Percentiles rank a stretch among this genome's conserved stretches.
Evolutionary conservation across 2,329 filamentous ascomycete genomes (phyloP).

Genomic region (Hansfordia pulvinata): DNA sequence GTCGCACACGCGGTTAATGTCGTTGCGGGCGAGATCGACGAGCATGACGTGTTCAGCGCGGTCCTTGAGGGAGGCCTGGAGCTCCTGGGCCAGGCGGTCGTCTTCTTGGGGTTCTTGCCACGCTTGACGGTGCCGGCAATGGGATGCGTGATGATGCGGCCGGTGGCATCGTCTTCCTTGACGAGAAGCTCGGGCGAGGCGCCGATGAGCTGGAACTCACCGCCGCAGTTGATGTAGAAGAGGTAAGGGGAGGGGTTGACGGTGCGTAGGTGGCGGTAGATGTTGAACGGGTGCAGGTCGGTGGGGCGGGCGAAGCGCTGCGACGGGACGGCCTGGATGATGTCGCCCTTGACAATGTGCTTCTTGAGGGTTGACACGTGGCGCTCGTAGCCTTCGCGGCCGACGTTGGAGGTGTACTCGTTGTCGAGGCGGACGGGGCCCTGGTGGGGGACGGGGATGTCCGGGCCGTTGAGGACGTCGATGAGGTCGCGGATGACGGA

Average conservation of each 20-base stretch:
- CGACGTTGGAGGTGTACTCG: slow-evolving; percentile 85
- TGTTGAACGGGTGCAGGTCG: slow-evolving; percentile 88
- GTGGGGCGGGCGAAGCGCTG: slow-evolving; percentile 87
- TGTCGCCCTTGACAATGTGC: slow-evolving; percentile 84
- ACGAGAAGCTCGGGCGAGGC: slow-evolving; percentile 91
- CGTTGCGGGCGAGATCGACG: slow-evolving; percentile 89
- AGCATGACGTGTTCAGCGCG: slow-evolving; percentile 94
- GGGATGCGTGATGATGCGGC: slow-evolving; percentile 86
- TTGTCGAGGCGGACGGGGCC: slow-evolving; percentile 57
- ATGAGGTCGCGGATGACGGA: slow-evolving; percentile 53
- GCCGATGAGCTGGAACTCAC: slow-evolving; percentile 91
- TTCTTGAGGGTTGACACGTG: slow-evolving; percentile 79
- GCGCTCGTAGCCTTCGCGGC: slow-evolving; percentile 74
- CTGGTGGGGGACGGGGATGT: slow-evolving; percentile 68
- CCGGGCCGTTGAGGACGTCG: slow-evolving; percentile 55
- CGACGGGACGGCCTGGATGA: slow-evolving; percentile 94
- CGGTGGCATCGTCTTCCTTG: slow-evolving; percentile 74
- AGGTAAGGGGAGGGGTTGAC: slow-evolving; percentile 96
- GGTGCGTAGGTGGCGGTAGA: slow-evolving; percentile 91
- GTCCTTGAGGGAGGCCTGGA: slow-evolving; percentile 76
- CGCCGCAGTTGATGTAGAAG: slow-evolving; percentile 84
- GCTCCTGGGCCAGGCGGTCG: slow-evolving; percentile 60
- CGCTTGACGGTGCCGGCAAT: slow-evolving; percentile 93
- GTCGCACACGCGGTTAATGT: slow-evolving; percentile 91
- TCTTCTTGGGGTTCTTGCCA: slow-evolving; percentile 71